A percentile compares a stretch with the other conserved stretches of the same genome.
Evolutionary conservation across 2,329 filamentous ascomycete genomes (phyloP).

Genomic region (Aureobasidium sp.): DNA sequence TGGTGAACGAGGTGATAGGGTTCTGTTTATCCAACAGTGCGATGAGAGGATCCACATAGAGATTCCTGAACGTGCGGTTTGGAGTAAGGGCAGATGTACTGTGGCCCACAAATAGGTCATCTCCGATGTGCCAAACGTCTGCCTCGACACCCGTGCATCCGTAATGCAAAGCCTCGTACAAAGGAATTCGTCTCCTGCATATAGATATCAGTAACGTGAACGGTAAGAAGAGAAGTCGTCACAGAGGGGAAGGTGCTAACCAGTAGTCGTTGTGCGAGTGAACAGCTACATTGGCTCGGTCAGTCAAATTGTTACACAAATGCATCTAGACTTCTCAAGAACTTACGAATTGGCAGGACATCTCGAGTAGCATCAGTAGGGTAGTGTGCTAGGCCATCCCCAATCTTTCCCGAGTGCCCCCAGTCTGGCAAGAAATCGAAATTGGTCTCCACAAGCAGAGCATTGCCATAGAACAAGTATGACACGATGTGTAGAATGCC

Average conservation of each 20-base stretch:
- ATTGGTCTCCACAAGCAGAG: slow-evolving; percentile 24
- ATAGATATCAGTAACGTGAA: too few relatives aligned
- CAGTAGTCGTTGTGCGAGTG: slow-evolving; percentile 68
- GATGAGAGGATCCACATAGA: slow-evolving; percentile 59
- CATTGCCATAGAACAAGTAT: slow-evolving; percentile 30
- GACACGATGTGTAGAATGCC: slow-evolving; percentile 36
- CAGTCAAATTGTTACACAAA: background rate
- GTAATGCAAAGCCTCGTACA: slow-evolving; percentile 53
- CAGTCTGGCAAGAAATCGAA: slow-evolving; percentile 32
- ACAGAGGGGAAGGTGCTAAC: too few relatives aligned
- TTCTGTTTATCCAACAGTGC: slow-evolving; percentile 50
- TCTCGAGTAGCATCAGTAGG: slow-evolving; percentile 34
- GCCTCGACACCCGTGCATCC: slow-evolving; percentile 60
- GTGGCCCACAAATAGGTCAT: slow-evolving; percentile 57
- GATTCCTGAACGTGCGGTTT: slow-evolving; percentile 50
- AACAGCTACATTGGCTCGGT: slow-evolving; percentile 31
- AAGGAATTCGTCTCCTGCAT: slow-evolving; percentile 44
- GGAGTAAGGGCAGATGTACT: slow-evolving; percentile 45
- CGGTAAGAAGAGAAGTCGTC: too few relatives aligned
- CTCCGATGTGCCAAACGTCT: slow-evolving; percentile 56
- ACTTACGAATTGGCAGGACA: slow-evolving; percentile 40
- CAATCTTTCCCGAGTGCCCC: slow-evolving; percentile 31
- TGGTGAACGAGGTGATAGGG: slow-evolving; percentile 39
- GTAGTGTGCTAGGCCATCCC: slow-evolving; percentile 27
- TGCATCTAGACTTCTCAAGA: background rate